Evolutionary conservation across 208 protist genomes (phyloP).

Genomic region (Tritrichomonas foetus): DNA sequence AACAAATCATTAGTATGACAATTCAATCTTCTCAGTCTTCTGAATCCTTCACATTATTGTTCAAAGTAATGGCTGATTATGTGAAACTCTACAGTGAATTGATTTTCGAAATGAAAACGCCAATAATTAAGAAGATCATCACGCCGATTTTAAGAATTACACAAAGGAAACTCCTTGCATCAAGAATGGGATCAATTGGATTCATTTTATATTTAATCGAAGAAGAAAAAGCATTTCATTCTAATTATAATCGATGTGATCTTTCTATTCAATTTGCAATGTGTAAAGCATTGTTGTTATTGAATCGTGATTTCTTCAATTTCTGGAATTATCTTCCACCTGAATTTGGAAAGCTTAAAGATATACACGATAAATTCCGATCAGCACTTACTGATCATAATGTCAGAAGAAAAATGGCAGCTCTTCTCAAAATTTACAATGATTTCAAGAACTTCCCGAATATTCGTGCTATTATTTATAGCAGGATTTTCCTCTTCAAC

Average conservation of each 20-base stretch:
- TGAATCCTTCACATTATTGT: background rate
- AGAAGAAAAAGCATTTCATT: background rate
- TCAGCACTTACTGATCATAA: background rate
- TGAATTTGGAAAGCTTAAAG: background rate
- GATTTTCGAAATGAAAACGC: background rate
- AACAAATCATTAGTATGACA: background rate
- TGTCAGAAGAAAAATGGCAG: background rate
- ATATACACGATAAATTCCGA: background rate
- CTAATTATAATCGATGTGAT: background rate
- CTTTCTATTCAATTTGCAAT: background rate
- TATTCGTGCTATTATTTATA: background rate
- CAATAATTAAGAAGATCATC: background rate
- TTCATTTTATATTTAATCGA: background rate
- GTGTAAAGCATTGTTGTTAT: background rate
- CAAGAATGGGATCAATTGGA: background rate
- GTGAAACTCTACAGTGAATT: background rate
- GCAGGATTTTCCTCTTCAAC: background rate
- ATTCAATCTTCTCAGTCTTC: background rate
- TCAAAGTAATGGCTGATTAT: background rate
- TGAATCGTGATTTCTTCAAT: background rate
- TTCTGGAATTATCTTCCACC: background rate
- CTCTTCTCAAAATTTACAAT: background rate
- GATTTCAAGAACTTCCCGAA: background rate
- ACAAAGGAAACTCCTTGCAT: background rate
- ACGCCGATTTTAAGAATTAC: too few relatives aligned